A percentile compares a stretch with the other conserved stretches of the same genome.
Evolutionary conservation across 805 yeast species (phyloP).

Genomic region (Metschnikowia koreensis): DNA sequence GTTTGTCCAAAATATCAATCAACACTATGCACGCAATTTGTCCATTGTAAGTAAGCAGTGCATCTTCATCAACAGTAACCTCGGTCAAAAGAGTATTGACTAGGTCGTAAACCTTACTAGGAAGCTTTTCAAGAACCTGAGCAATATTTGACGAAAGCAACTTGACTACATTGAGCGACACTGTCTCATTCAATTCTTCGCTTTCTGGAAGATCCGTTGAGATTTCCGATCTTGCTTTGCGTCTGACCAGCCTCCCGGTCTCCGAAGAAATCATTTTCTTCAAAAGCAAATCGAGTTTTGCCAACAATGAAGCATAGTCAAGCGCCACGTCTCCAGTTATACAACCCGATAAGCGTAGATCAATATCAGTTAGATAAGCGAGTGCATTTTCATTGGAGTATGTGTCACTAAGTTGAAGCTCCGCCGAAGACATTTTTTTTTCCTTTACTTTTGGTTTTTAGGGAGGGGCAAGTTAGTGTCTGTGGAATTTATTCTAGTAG

Average conservation of each 20-base stretch:
- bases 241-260: neutral
- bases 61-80: conserved; percentile 20
- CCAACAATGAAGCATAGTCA: conserved; percentile 19
- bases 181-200: neutral
- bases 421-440: conserved; percentile 5
- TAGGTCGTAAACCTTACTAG: conserved; percentile 37
- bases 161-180: conserved; percentile 23
- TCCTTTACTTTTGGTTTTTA: neutral
- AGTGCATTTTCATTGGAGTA: conserved; percentile 22
- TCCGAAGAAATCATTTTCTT: conserved; percentile 11
- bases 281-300: conserved; percentile 27
- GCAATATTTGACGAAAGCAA: conserved; percentile 30
- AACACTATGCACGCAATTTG: conserved; percentile 30
- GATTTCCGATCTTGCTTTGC: neutral
- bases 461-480: neutral
- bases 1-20: conserved; percentile 37
- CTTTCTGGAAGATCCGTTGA: neutral
- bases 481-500: neutral
- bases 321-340: conserved; percentile 4
- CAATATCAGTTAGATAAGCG: conserved; percentile 22
- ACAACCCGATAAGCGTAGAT: conserved; percentile 16
- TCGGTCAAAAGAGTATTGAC: conserved; percentile 35
- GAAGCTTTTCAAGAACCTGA: conserved; percentile 26
- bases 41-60: conserved; percentile 19
- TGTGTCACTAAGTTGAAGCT: conserved; percentile 1